A percentile compares a stretch with the other conserved stretches of the same genome.
Conservation (phyloP, 2,329 filamentous ascomycete genomes). For the Diaporthe sp. region DNA sequence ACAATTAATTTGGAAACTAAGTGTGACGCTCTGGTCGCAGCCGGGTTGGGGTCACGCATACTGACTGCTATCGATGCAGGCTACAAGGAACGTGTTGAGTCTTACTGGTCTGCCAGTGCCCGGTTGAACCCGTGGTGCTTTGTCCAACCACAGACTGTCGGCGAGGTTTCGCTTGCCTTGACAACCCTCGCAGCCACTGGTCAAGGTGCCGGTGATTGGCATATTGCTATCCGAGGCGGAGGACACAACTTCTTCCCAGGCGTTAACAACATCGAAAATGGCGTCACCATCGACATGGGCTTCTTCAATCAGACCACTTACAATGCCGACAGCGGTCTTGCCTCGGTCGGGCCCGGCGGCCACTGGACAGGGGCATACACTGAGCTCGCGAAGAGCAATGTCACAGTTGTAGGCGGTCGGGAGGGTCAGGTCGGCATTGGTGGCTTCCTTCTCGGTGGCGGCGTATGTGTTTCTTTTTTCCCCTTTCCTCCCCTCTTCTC, state of each 20-base stretch:
- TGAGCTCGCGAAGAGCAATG: not conserved
- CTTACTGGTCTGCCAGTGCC: conserved; percentile 37
- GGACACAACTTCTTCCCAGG: conserved; percentile 57
- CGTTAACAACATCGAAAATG: conserved; percentile 54
- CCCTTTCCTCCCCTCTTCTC: not conserved
- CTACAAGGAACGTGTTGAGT: conserved; percentile 32
- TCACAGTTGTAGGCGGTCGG: conserved; percentile 20
- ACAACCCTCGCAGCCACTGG: conserved; percentile 31
- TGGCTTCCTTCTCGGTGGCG: conserved; percentile 20
- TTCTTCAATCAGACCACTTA: conserved; percentile 37
- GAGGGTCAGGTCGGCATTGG: conserved; percentile 24
- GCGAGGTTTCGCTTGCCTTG: conserved; percentile 40
- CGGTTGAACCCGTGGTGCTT: conserved; percentile 42
- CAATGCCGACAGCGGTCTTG: conserved; percentile 30
- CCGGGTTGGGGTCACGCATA: not conserved
- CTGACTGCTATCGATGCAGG: not conserved
- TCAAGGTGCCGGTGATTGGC: conserved; percentile 42
- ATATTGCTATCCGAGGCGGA: conserved; percentile 61
- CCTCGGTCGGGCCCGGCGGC: conserved; percentile 17
- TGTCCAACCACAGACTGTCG: conserved; percentile 38
- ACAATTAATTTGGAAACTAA: not conserved
- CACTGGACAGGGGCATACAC: conserved; percentile 7
- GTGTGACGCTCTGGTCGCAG: conserved; percentile 15
- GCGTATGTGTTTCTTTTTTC: not conserved
- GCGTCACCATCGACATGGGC: conserved; percentile 56